These are phyloP conservation scores for Juncus effusus DNA, from an alignment of 176 grass and related monocot species.

Conservation along the genomic window DNA sequence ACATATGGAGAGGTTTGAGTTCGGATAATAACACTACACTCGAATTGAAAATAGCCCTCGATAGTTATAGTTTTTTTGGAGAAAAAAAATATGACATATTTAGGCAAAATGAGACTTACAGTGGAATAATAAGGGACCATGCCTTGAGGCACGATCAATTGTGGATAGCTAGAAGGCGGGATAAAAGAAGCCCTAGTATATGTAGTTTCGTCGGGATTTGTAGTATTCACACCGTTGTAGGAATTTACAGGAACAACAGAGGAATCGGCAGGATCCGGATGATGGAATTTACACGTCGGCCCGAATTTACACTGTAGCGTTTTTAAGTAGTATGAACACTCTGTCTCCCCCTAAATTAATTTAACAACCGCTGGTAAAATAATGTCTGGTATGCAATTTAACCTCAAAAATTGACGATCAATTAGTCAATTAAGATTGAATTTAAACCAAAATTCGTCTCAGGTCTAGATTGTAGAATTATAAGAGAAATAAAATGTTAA, in stretches of 20 bases:
- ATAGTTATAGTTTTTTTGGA: too few species aligned
- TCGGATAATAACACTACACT: too few species aligned
- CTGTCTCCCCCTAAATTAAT: conserved; percentile 72
- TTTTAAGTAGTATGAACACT: conserved; percentile 97
- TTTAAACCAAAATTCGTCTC: too few species aligned
- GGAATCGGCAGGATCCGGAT: conserved; percentile 74
- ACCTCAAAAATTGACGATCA: neutral
- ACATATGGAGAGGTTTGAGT: too few species aligned
- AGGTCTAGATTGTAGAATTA: neutral
- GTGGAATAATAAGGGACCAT: conserved; percentile 73
- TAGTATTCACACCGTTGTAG: conserved; percentile 45
- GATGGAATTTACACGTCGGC: conserved; percentile 99
- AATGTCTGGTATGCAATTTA: neutral
- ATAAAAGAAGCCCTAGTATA: conserved; percentile 92
- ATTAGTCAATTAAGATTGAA: neutral
- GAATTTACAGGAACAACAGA: conserved; percentile 84
- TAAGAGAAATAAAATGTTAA: conserved; percentile 4
- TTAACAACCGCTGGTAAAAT: neutral
- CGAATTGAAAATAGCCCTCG: too few species aligned
- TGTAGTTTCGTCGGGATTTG: conserved; percentile 49
- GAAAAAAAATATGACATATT: too few species aligned
- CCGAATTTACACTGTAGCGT: conserved; percentile 98
- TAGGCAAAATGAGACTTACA: conserved; percentile 62
- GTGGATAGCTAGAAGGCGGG: conserved; percentile 84
- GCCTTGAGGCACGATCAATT: conserved; percentile 83